Percentiles rank a stretch among this genome's conserved stretches.
These are phyloP conservation scores for Xerocomus minutiporus DNA, from an alignment of 1,284 basidiomycete species.

Conservation along the genomic window DNA sequence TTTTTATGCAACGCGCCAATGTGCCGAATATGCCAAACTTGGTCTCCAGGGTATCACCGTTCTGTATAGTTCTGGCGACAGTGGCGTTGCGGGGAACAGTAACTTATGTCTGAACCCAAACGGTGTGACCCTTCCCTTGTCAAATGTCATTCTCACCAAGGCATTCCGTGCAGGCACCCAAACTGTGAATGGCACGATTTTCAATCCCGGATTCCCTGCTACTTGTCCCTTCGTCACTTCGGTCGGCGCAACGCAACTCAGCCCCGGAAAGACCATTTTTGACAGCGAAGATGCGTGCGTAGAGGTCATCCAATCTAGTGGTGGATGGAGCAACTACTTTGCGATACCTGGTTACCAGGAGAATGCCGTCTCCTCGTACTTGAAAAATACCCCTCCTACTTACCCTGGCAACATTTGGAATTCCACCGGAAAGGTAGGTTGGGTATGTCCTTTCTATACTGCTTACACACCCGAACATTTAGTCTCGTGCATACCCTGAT, in stretches of 20 bases:
- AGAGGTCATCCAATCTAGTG: constrained; percentile 35
- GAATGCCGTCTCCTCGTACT: constrained; percentile 19
- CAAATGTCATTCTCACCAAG: background rate
- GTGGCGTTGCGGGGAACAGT: constrained; percentile 45
- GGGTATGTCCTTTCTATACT: background rate
- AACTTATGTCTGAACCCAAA: constrained; percentile 40
- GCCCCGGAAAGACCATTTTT: constrained; percentile 29
- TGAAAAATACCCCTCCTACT: constrained; percentile 27
- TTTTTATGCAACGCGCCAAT: constrained; percentile 48
- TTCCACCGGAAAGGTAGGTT: constrained; percentile 41
- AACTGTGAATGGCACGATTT: constrained; percentile 31
- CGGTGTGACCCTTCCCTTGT: constrained; percentile 23
- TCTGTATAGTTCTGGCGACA: constrained; percentile 48
- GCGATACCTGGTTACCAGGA: constrained; percentile 37
- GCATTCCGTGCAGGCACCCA: constrained; percentile 9
- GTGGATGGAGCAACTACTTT: constrained; percentile 45
- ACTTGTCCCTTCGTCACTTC: constrained; percentile 45
- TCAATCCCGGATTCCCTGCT: constrained; percentile 47
- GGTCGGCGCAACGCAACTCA: constrained; percentile 46
- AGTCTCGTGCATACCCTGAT: constrained; percentile 46
- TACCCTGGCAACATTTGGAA: constrained; percentile 42
- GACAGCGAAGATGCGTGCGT: constrained; percentile 33
- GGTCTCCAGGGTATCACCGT: constrained; percentile 47
- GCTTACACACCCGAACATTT: background rate
- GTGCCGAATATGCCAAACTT: constrained; percentile 51